A percentile compares a stretch with the other conserved stretches of the same genome.
phyloP scores from a whole-genome alignment of 768 basidiomycete genomes.

The Trametes gibbosa region DNA sequence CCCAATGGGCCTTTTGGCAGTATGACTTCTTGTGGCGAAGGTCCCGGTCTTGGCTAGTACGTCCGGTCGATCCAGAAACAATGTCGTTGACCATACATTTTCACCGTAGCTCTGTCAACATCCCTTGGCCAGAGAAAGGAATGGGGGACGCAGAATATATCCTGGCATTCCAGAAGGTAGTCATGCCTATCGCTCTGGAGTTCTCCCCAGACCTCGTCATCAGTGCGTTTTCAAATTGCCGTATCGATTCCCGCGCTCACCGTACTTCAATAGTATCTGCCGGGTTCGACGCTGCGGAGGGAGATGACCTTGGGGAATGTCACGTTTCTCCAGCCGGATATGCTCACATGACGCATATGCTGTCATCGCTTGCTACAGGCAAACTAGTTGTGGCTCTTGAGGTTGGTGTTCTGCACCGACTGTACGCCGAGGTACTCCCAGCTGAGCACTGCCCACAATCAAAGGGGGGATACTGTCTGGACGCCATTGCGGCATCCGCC shows the following conservation, averaged over 20 bases:
- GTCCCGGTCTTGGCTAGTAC: slow-evolving; percentile 81
- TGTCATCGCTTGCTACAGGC: slow-evolving; percentile 83
- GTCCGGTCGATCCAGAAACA: slow-evolving; percentile 23
- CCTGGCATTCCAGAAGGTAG: slow-evolving; percentile 90
- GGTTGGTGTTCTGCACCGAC: slow-evolving; percentile 42
- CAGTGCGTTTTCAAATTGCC: slow-evolving; percentile 50
- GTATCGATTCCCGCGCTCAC: background rate
- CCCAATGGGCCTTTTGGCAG: slow-evolving; percentile 90
- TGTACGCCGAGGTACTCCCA: background rate
- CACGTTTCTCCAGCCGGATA: slow-evolving; percentile 89
- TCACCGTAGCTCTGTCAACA: slow-evolving; percentile 77
- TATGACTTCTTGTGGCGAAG: slow-evolving; percentile 83
- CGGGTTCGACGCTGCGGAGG: slow-evolving; percentile 94
- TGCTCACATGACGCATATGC: slow-evolving; percentile 99
- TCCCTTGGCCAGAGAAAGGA: slow-evolving; percentile 87
- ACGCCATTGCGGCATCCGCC: slow-evolving; percentile 84
- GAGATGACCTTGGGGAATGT: slow-evolving; percentile 91
- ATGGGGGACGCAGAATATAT: slow-evolving; percentile 97
- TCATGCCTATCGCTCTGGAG: slow-evolving; percentile 97
- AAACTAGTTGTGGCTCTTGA: slow-evolving; percentile 92
- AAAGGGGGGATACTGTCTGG: slow-evolving; percentile 94
- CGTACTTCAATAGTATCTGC: slow-evolving; percentile 71
- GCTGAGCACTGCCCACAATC: background rate
- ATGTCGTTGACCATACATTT: no score
- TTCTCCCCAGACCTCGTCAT: slow-evolving; percentile 96